Evolutionary conservation across 2,329 filamentous ascomycete genomes (phyloP).

Genomic region (Aspergillus intermedius): DNA sequence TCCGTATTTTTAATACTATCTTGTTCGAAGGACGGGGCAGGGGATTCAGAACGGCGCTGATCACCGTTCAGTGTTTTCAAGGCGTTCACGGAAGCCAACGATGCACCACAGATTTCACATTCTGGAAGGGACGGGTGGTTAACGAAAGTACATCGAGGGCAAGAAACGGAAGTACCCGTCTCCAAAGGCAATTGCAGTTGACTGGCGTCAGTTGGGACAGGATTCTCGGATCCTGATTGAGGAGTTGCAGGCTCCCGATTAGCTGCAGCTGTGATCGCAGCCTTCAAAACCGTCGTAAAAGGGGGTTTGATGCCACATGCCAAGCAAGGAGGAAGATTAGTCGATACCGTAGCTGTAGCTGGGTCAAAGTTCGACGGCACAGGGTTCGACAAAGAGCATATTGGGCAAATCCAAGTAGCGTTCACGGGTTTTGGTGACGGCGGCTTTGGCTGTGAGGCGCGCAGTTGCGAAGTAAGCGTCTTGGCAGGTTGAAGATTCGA

Average conservation of each 20-base stretch:
- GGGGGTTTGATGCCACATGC: conserved; percentile 92
- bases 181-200: conserved; percentile 2
- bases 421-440: conserved; percentile 35
- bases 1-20: conserved; percentile 48
- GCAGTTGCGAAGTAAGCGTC: conserved; percentile 23
- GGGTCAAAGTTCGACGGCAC: conserved; percentile 92
- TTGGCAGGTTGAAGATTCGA: conserved; percentile 29
- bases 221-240: background rate
- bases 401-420: conserved; percentile 91
- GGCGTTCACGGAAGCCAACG: conserved; percentile 55
- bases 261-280: conserved; percentile 68
- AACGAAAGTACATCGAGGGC: conserved; percentile 84
- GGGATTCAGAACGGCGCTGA: conserved; percentile 60
- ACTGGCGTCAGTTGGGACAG: background rate
- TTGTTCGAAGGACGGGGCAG: conserved; percentile 60
- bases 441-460: conserved; percentile 28
- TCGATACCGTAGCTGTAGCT: conserved; percentile 68
- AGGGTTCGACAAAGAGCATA: conserved; percentile 90
- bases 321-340: conserved; percentile 76
- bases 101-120: conserved; percentile 86
- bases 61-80: conserved; percentile 25
- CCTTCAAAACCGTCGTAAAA: conserved; percentile 75
- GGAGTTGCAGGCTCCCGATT: conserved; percentile 30
- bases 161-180: conserved; percentile 38
- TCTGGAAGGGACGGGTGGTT: conserved; percentile 81